Evolutionary conservation across 768 basidiomycete genomes (phyloP).

Genomic region (Holtermanniella nyarrowii): DNA sequence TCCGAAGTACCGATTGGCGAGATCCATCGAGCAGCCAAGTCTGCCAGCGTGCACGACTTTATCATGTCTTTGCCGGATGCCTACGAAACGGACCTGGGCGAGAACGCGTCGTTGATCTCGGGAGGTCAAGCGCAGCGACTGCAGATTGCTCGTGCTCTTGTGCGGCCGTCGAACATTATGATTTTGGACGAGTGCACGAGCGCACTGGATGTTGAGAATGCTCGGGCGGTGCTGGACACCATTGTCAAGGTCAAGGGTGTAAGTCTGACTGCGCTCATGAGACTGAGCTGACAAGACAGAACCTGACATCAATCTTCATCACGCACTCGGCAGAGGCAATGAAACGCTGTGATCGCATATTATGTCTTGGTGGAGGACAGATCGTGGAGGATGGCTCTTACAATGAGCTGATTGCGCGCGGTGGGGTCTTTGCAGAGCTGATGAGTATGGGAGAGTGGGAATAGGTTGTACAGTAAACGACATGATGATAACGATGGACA

Average conservation of each 20-base stretch:
- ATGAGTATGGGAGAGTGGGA: conserved; percentile 69
- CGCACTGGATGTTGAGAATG: conserved; percentile 76
- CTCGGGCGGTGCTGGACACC: conserved; percentile 68
- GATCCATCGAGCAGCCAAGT: conserved; percentile 59
- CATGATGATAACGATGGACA: no score
- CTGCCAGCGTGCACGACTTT: conserved; percentile 79
- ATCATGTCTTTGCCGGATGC: conserved; percentile 66
- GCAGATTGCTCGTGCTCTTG: conserved; percentile 84
- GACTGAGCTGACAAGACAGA: conserved; percentile 7
- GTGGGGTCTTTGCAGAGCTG: conserved; percentile 65
- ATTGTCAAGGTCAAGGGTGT: conserved; percentile 56
- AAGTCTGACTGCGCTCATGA: conserved; percentile 11
- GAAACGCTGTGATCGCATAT: conserved; percentile 79
- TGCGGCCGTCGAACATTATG: conserved; percentile 58
- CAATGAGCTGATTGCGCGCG: conserved; percentile 55
- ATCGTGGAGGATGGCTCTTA: conserved; percentile 71
- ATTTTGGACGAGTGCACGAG: conserved; percentile 94
- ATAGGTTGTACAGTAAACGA: conserved; percentile 1
- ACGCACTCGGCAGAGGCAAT: conserved; percentile 87
- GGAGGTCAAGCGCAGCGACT: conserved; percentile 92
- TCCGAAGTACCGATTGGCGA: conserved; percentile 47
- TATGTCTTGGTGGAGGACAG: conserved; percentile 67
- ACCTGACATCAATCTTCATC: conserved; percentile 73
- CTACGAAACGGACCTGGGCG: conserved; percentile 78
- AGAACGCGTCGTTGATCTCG: conserved; percentile 81